Conservation (phyloP, 768 basidiomycete genomes). For the Boletus fagicola region DNA sequence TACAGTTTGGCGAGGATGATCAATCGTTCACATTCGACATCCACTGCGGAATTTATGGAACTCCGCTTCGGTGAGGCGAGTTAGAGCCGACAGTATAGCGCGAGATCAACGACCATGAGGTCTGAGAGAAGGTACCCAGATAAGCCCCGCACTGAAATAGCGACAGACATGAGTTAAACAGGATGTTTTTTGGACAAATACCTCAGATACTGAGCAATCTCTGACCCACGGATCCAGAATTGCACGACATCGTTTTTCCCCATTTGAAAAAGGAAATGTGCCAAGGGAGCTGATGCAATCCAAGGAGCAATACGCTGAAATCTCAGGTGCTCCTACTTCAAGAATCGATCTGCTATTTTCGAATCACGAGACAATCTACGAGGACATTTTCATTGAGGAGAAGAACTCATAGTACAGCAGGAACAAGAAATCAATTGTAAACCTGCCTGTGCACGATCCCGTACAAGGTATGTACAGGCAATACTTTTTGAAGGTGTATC, state of each 20-base stretch:
- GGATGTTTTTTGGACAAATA: neutral
- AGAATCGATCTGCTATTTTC: conserved; percentile 24
- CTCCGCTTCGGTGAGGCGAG: neutral
- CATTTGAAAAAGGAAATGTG: neutral
- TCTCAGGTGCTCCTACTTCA: conserved; percentile 17
- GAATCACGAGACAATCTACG: conserved; percentile 33
- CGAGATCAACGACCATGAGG: neutral
- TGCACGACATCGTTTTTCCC: neutral
- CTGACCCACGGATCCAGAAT: conserved; percentile 8
- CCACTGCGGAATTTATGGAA: neutral
- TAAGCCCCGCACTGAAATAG: conserved; percentile 6
- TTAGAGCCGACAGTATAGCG: neutral
- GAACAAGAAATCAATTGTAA: conserved; percentile 31
- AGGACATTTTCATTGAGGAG: conserved; percentile 35
- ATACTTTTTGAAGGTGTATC: conserved; percentile 31
- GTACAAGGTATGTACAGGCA: conserved; percentile 34
- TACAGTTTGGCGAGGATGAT: neutral
- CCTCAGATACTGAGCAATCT: conserved; percentile 1
- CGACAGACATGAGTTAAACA: conserved; percentile 8
- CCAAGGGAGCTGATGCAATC: neutral
- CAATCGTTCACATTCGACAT: conserved; percentile 1
- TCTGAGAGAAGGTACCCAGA: neutral
- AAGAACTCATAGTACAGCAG: conserved; percentile 29
- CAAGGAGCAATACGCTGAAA: conserved; percentile 2
- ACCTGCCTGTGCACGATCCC: conserved; percentile 39